Evolutionary conservation across 176 grass and related monocot species (phyloP), one percentile per base, ranked within the genome.

Genomic region (Poa pratensis): DNA sequence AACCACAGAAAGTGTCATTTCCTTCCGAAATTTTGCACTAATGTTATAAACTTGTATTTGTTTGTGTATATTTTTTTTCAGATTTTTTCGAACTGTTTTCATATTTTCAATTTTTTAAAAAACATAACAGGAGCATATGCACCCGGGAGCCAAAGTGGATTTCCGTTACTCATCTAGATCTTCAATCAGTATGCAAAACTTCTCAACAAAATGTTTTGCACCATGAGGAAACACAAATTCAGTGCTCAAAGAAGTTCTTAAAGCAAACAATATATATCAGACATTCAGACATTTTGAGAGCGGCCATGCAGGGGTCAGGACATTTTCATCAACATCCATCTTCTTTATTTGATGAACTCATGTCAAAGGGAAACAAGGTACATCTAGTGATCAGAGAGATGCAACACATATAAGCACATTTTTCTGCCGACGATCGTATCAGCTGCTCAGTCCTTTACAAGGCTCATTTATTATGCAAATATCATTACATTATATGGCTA

Each of bases 401-500:
- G 45, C 45, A 46, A 46, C 45, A 46, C 45, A 46, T 45, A 45
- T 45, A 45, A 45, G 43, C 43, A 45, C 43, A 12, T 46, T 13
- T 46, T 46, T 46, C 11, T 46, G 45, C 45, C 42, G 42, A 9
- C 42, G 9, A 43, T 43, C 42, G 2, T 46, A 12, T 77, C 48
- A 20, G 20, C 28, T 7, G n/a, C 27, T 67, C 30, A n/a, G 45
- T 77, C 32, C 14, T 84, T 51, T 14, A 64, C 14, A 84, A 52
- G 28, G 72, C 28, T 84, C 30, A 42, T 18, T 84, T 84, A 75
- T 84, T 84, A 84, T 75, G 71, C 42, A 64, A 42, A 75, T 13
- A 74, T 26, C 70, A 35, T 28, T 50, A 54, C 46, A 85, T 84
- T 63, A 76, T 43, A 64, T 10, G 32, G 32, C 46, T 69, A 34